Base-by-base conservation (phyloP, 2,329 filamentous ascomycete genomes). In the Claviceps sp. region DNA sequence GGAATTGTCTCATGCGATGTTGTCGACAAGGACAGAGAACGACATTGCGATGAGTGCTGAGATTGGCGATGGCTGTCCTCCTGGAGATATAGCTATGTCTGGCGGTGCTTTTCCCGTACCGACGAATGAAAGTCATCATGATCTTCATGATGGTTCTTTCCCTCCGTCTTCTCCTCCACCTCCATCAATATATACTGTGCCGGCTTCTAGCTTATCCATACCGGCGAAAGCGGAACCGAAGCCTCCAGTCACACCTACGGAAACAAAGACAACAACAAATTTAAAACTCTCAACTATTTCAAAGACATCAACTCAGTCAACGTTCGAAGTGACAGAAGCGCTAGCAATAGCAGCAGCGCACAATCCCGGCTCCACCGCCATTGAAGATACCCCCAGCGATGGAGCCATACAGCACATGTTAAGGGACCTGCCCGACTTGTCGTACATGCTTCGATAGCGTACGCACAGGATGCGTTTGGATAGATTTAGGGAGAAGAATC, bases 381-480 rank as follows among this genome's bases (percentile, higher is more conserved):
- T 16, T 3, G n/a, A 36, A 34, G 16, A 47, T 4, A 2, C 18
- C 45, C 55, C 8, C 56, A 63, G 69, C 18, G 65, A 68, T 14
- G 59, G 63, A 18, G 56, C 65, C 16, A 61, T 70, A 48, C 59
- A 61, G 14, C 58, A 55, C 36, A 67, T 73, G 48, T 54, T 74
- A 37, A 59, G 60, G 47, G 62, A 61, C 49, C 60, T 74, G 20
- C 72, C 72, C 3, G 69, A 74, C 59, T 59, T 74, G 41, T 70
- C 72, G 20, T 74, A 74, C 52, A 74, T 74, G 72, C 57, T 74
- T 55, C 63, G 64, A 57, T 73, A 54, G 13, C 6, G 3, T 18
- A 24, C 5, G 9, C 3, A 22, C 11, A 42, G 18, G 2, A 11
- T 34, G 9, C 9, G 8, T 9, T 11, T 34, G 30, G 1, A 11